phyloP scores from a whole-genome alignment of 2,329 filamentous ascomycete genomes.

The Fusarium anthophilum region DNA sequence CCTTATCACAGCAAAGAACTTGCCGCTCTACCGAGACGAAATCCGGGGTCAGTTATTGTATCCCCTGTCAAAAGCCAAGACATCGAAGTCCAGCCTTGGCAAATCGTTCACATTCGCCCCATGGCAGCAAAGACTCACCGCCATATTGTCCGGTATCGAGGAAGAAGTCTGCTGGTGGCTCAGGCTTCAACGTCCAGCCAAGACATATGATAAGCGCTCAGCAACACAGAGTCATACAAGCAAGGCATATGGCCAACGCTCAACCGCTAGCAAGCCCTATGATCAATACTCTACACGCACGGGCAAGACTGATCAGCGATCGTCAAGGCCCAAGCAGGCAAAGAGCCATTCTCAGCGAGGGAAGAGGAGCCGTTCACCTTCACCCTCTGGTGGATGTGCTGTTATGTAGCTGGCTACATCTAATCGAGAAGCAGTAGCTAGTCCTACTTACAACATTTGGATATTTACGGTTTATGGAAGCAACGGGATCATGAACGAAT shows the following conservation, averaged over 20 bases:
- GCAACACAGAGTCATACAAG: background rate
- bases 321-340: background rate
- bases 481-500: background rate
- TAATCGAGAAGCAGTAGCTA: background rate
- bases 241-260: background rate
- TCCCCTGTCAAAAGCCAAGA: slow-evolving; percentile 25
- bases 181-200: slow-evolving; percentile 4
- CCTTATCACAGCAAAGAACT: slow-evolving; percentile 21
- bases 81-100: slow-evolving; percentile 3
- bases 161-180: slow-evolving; percentile 30
- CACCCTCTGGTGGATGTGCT: slow-evolving; percentile 6
- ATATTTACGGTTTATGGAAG: background rate
- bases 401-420: slow-evolving; percentile 25
- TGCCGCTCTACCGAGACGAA: slow-evolving; percentile 27
- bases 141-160: slow-evolving; percentile 17
- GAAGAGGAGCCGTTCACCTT: slow-evolving; percentile 14
- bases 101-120: slow-evolving; percentile 20
- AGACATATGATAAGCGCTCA: background rate
- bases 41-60: slow-evolving; percentile 22
- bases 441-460: background rate
- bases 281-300: slow-evolving; percentile 4
- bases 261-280: slow-evolving; percentile 8
- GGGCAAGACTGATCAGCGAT: slow-evolving; percentile 6
- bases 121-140: slow-evolving; percentile 21
- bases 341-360: background rate